Evolutionary conservation across 2,329 filamentous ascomycete species (phyloP), one percentile per base, ranked within the genome.

Genomic region (Zarea fungicola): DNA sequence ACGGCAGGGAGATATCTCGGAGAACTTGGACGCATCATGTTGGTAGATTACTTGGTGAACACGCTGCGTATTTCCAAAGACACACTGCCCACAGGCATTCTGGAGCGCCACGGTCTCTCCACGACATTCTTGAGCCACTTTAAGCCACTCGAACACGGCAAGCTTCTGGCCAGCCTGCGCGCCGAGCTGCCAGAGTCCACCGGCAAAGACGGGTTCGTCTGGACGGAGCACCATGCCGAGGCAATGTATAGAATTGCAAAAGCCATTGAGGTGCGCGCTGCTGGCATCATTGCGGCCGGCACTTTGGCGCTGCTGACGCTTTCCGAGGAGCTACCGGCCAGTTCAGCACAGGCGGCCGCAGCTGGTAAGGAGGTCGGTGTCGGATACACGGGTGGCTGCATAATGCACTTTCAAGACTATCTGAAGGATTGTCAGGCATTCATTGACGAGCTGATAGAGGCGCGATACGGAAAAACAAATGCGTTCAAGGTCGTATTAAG

Each of bases 331-430:
- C 74, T 92, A 11, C 70, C 69, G 61, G 16, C 55, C 69, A 31
- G 63, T 37, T 49, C 54, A 11, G 52, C 56, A 13, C 49, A 46
- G 6, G 35, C 50, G 5, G 51, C 52, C 28, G 48, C 40, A n/a
- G 52, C 49, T 32, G 54, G 62, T 51, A 57, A 69, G 52, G 83
- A 88, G 56, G 64, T 92, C 25, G 82, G 88, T 1, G 84, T 91
- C 19, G 87, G 87, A 1, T 91, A 89, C 61, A 89, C 87, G 0
- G 87, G 87, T 26, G 85, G 86, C 6, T 89, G 87, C 59, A 91
- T 91, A 51, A 79, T 83, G n/a, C 81, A 87, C 58, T 89, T 89
- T 58, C 86, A 87, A 41, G 77, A 86, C 56, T 90, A 88, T 65
- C 71, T 87, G 35, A 67, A 71, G 37, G 84, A 85, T 57, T 89